Evolutionary conservation across 1,284 basidiomycete genomes (phyloP).

Genomic region (Apiotrichum siamense): DNA sequence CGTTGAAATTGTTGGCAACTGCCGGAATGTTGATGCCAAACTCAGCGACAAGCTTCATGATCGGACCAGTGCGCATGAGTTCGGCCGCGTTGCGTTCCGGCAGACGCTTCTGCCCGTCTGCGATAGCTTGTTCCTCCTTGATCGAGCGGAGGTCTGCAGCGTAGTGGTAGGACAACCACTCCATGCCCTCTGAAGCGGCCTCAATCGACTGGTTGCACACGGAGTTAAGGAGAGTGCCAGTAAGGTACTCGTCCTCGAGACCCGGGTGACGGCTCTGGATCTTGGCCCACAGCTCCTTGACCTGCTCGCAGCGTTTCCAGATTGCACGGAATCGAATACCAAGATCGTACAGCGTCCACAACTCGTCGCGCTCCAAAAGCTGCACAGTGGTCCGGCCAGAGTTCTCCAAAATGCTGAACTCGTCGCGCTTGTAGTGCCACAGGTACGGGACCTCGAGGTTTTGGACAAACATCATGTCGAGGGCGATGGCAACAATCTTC

Average conservation of each 20-base stretch:
- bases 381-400: slow-evolving; percentile 48
- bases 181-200: slow-evolving; percentile 81
- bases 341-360: slow-evolving; percentile 81
- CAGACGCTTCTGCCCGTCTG: slow-evolving; percentile 54
- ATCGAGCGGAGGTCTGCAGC: slow-evolving; percentile 56
- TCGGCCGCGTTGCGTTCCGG: slow-evolving; percentile 27
- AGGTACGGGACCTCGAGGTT: slow-evolving; percentile 90
- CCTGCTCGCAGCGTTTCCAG: slow-evolving; percentile 61
- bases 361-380: slow-evolving; percentile 67
- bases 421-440: slow-evolving; percentile 84
- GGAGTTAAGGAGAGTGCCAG: slow-evolving; percentile 29
- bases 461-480: slow-evolving; percentile 80
- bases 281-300: slow-evolving; percentile 59
- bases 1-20: slow-evolving; percentile 38
- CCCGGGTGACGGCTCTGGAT: slow-evolving; percentile 37
- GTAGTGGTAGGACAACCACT: slow-evolving; percentile 85
- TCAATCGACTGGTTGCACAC: slow-evolving; percentile 58
- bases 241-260: slow-evolving; percentile 40
- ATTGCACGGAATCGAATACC: slow-evolving; percentile 83
- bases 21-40: slow-evolving; percentile 35
- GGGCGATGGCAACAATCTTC: slow-evolving; percentile 68
- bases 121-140: slow-evolving; percentile 59
- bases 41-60: slow-evolving; percentile 39
- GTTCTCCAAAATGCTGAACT: slow-evolving; percentile 37
- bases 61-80: slow-evolving; percentile 32